Evolutionary conservation across 306 rosid genomes (phyloP).

Genomic region (Vachellia pachyceras): DNA sequence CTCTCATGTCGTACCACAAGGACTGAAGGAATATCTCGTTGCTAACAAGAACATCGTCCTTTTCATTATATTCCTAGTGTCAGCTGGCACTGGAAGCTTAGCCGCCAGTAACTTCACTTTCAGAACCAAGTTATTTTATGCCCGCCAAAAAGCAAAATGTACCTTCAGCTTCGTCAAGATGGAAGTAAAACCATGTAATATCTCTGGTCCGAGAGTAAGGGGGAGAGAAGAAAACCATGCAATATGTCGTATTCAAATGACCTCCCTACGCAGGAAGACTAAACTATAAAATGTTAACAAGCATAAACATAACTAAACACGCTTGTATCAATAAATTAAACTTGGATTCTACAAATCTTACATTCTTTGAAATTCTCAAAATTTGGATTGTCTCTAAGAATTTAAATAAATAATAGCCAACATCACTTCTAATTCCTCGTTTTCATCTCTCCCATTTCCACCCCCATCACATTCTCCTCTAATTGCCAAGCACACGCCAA

Average conservation of each 20-base stretch:
- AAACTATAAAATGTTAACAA: not conserved
- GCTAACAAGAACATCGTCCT: too few relatives aligned
- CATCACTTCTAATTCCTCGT: not conserved
- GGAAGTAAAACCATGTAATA: not conserved
- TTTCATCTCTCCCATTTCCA: not conserved
- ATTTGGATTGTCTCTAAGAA: not conserved
- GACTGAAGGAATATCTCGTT: too few relatives aligned
- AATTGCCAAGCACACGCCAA: not conserved
- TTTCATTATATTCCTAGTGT: too few relatives aligned
- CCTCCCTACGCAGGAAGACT: not conserved
- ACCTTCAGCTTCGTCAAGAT: too few relatives aligned
- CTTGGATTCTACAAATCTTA: not conserved
- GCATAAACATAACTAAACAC: not conserved
- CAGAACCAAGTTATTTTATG: too few relatives aligned
- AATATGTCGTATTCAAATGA: not conserved
- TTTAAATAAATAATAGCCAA: constrained; percentile 2
- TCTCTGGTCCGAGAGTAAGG: not conserved
- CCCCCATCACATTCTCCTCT: not conserved
- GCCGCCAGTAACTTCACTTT: too few relatives aligned
- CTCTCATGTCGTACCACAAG: too few relatives aligned
- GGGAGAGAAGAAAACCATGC: not conserved
- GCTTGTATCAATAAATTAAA: not conserved
- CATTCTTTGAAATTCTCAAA: not conserved
- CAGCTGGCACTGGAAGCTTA: too few relatives aligned
- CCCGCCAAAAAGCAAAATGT: too few relatives aligned